phyloP scores from a whole-genome alignment of 1,284 basidiomycete genomes.

The Abortiporus biennis region DNA sequence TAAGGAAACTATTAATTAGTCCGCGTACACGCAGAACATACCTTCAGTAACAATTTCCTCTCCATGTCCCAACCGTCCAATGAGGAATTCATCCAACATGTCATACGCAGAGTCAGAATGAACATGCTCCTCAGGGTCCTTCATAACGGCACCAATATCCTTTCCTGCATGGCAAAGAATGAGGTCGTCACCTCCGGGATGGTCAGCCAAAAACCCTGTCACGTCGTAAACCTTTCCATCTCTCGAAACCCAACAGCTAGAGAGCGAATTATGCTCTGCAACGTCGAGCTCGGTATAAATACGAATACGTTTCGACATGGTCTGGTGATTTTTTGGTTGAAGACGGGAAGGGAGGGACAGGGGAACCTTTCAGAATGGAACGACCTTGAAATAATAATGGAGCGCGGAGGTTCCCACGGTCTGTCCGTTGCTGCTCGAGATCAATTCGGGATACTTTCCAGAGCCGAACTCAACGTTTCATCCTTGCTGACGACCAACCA shows the following conservation, averaged over 20 bases:
- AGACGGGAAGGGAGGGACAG: slow-evolving; percentile 2
- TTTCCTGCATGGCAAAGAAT: slow-evolving; percentile 79
- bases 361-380: too few relatives aligned
- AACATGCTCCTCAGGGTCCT: slow-evolving; percentile 80
- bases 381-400: too few relatives aligned
- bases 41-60: slow-evolving; percentile 76
- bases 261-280: slow-evolving; percentile 42
- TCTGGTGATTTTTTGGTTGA: slow-evolving; percentile 10
- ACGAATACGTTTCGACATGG: slow-evolving; percentile 58
- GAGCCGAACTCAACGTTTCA: too few relatives aligned
- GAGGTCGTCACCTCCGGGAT: slow-evolving; percentile 84
- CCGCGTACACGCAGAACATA: slow-evolving; percentile 29
- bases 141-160: slow-evolving; percentile 82
- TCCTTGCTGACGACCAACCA: too few relatives aligned
- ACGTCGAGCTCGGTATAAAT: slow-evolving; percentile 75
- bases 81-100: slow-evolving; percentile 83
- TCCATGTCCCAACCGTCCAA: slow-evolving; percentile 77
- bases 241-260: slow-evolving; percentile 73
- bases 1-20: background rate
- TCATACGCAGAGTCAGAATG: slow-evolving; percentile 92
- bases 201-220: slow-evolving; percentile 68
- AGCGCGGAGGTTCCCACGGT: too few relatives aligned
- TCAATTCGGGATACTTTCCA: too few relatives aligned
- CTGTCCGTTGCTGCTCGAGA: too few relatives aligned
- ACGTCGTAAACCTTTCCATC: slow-evolving; percentile 79